Evolutionary conservation across 2,329 filamentous ascomycete species (phyloP), one percentile per base, ranked within the genome.

Genomic region (Aspergillus udagawae): DNA sequence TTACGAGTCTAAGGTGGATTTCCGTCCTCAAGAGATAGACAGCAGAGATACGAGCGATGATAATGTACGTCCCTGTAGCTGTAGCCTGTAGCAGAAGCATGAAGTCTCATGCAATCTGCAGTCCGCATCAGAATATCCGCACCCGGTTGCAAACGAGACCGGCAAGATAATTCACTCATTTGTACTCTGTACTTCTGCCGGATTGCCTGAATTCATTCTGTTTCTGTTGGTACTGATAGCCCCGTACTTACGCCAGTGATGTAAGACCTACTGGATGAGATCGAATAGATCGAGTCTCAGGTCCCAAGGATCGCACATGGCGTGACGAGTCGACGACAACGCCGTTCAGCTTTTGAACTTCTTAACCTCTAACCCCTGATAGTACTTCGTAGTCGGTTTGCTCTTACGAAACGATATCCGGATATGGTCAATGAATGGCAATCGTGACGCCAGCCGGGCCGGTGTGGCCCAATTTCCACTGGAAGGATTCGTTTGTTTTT

Each of bases 131-230:
- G 32, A 38, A 38, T 17, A 38, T 7, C 32, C 32, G 32, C 32
- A 17, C 32, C 29, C 32, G 2, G 4, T 65, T 63, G 48, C 54
- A 52, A 57, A 59, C 35, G 28, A 32, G 45, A 56, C 60, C 53
- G 59, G 21, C 10, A n/a, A n/a, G 10, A 23, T 51, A 41, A 28
- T 50, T 52, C 35, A 50, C 32, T 38, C 14, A 38, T 38, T 38
- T 58, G 53, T 50, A 38, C 58, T 49, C 49, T 51, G 51, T 60
- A 52, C 54, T 57, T 63, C 55, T 53, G 54, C 53, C 47, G 58
- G 53, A 60, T 59, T 62, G 60, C 38, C 58, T 53, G 49, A 65
- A 59, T 54, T 41, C 41, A 51, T 54, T 52, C 41, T 56, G 29
- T 48, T 28, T 28, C 23, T 53, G 23, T 48, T 17, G 27, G 21